Evolutionary conservation across 2,329 filamentous ascomycete species (phyloP).

Genomic region (Madurella fahalii): DNA sequence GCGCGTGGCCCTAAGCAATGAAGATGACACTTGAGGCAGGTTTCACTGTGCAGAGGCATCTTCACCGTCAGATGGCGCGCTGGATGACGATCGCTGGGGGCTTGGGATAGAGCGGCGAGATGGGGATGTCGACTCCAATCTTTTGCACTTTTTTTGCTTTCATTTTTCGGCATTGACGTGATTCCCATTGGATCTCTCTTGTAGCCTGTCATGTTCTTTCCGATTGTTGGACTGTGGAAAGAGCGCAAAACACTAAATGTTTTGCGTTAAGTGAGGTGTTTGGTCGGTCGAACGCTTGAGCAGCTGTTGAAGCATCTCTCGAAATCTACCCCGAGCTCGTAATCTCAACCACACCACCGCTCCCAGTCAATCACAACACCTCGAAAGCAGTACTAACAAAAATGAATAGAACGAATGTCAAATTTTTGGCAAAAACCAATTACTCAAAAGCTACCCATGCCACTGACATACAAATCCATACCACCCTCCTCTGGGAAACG

Average conservation of each 20-base stretch:
- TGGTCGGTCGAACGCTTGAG: too few species aligned
- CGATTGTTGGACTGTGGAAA: background rate
- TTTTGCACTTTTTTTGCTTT: conserved; percentile 20
- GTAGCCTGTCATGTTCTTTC: background rate
- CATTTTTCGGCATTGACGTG: background rate
- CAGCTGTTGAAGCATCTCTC: too few species aligned
- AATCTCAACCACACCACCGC: too few species aligned
- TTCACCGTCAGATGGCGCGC: conserved; percentile 67
- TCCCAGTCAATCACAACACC: too few species aligned
- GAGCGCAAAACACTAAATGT: too few species aligned
- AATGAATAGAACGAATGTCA: too few species aligned
- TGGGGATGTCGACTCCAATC: conserved; percentile 49
- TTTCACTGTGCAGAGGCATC: conserved; percentile 67
- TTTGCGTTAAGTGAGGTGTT: too few species aligned
- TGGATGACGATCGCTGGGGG: conserved; percentile 63
- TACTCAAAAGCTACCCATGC: too few species aligned
- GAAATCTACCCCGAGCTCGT: too few species aligned
- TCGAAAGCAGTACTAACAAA: too few species aligned
- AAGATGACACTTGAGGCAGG: conserved; percentile 67
- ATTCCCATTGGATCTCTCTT: background rate
- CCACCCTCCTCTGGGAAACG: background rate
- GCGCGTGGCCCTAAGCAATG: conserved; percentile 61
- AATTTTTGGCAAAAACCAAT: too few species aligned
- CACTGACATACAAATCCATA: background rate
- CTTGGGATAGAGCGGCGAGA: conserved; percentile 53